Conservation (phyloP, 2,329 filamentous ascomycete species). For the Neonectria ditissima region DNA sequence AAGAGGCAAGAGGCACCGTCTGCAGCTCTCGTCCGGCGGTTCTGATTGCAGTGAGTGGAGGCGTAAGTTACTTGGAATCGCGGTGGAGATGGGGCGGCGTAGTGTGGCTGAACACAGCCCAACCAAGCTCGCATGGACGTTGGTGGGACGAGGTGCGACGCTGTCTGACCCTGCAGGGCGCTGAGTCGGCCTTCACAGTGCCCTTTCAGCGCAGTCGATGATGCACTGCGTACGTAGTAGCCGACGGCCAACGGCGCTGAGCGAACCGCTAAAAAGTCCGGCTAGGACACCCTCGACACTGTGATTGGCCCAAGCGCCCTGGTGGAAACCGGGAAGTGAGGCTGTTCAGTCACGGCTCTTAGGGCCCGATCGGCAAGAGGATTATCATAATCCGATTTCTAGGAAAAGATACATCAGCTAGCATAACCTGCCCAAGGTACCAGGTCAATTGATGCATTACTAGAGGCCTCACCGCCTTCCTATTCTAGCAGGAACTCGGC, state of each 20-base stretch:
- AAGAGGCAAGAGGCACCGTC: not conserved
- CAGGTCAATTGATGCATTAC: no score
- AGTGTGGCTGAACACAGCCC: constrained; percentile 20
- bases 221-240: constrained; percentile 7
- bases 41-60: constrained; percentile 4
- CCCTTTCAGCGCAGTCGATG: constrained; percentile 2
- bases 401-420: no score
- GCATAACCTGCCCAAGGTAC: no score
- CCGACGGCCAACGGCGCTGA: not conserved
- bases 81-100: constrained; percentile 16
- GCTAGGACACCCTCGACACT: not conserved
- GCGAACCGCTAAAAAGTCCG: not conserved
- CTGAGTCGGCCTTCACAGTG: constrained; percentile 1
- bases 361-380: no score
- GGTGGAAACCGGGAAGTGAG: constrained; percentile 6
- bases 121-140: not conserved
- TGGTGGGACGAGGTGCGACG: not conserved
- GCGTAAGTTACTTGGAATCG: not conserved
- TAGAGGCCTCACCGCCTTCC: no score
- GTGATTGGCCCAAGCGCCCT: constrained; percentile 1
- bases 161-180: constrained; percentile 1
- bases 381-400: no score
- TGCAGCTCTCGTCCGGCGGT: not conserved
- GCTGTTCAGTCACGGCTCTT: not conserved
- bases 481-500: no score